A percentile compares a stretch with the other conserved stretches of the same genome.
Evolutionary conservation across 352 stramenopile species (phyloP).

Genomic region (Phytophthora tentaculata): DNA sequence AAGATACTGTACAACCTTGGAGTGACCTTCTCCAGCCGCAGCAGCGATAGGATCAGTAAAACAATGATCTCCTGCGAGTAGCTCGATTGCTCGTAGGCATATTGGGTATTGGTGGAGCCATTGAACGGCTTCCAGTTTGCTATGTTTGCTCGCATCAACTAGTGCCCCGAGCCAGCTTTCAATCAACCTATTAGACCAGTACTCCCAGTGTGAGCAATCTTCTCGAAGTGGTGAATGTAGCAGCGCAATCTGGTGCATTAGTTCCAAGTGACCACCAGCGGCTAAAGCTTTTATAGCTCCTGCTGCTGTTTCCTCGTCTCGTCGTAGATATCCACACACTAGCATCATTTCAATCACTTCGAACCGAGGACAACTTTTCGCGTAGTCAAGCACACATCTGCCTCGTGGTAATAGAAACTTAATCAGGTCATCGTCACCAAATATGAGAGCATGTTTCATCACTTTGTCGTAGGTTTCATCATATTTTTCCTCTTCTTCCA

Average conservation of each 20-base stretch:
- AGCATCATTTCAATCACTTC: conserved; percentile 20
- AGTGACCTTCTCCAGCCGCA: neutral
- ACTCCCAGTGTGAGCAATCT: neutral
- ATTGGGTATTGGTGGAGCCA: neutral
- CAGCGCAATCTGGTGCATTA: neutral
- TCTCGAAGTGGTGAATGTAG: neutral
- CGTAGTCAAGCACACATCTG: conserved; percentile 14
- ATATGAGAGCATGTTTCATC: neutral
- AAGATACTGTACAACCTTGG: neutral
- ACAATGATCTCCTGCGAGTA: neutral
- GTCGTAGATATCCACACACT: conserved; percentile 4
- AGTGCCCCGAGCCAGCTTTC: neutral
- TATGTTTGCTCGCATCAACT: neutral
- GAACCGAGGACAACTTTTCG: neutral
- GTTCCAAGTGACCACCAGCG: neutral
- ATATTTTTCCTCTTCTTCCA: neutral
- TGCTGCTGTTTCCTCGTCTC: neutral
- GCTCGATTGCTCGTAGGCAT: neutral
- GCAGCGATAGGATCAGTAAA: neutral
- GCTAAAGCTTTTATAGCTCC: neutral
- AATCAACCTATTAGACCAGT: neutral
- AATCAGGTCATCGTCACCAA: neutral
- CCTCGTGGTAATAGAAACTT: conserved; percentile 4
- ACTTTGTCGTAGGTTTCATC: neutral
- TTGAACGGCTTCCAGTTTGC: neutral